Evolutionary conservation across 2,329 filamentous ascomycete genomes (phyloP).

Genomic region (Pleurostoma richardsiae): DNA sequence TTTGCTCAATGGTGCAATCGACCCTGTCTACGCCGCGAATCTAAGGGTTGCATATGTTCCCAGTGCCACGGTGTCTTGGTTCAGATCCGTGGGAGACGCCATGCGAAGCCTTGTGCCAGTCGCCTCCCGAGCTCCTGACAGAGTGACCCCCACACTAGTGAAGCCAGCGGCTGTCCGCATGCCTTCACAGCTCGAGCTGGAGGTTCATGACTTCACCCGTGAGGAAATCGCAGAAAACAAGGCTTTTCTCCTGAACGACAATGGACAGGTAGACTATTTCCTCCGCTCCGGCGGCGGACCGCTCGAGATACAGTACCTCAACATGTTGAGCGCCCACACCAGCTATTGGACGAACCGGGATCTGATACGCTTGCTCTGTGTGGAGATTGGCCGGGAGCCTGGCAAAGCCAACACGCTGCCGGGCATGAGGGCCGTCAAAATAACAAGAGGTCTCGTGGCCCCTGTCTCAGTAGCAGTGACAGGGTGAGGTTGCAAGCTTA

Average conservation of each 20-base stretch:
- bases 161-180: slow-evolving; percentile 40
- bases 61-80: slow-evolving; percentile 60
- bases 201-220: slow-evolving; percentile 89
- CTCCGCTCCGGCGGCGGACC: slow-evolving; percentile 79
- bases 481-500: no score
- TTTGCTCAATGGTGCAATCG: slow-evolving; percentile 84
- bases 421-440: slow-evolving; percentile 55
- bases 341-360: slow-evolving; percentile 89
- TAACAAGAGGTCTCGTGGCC: slow-evolving; percentile 23
- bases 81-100: slow-evolving; percentile 58
- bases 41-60: slow-evolving; percentile 78
- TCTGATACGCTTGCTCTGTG: slow-evolving; percentile 83
- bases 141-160: slow-evolving; percentile 17
- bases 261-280: slow-evolving; percentile 91
- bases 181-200: slow-evolving; percentile 74
- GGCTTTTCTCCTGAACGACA: slow-evolving; percentile 86
- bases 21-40: slow-evolving; percentile 70
- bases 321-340: slow-evolving; percentile 93
- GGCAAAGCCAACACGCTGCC: slow-evolving; percentile 58
- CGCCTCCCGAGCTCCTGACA: slow-evolving; percentile 23
- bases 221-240: slow-evolving; percentile 91
- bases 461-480: no score
- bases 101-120: slow-evolving; percentile 59
- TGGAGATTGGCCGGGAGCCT: slow-evolving; percentile 74
- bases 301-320: slow-evolving; percentile 91